These are phyloP conservation scores for Colletotrichum horii DNA, from an alignment of 2,329 filamentous ascomycete genomes.

Conservation along the genomic window DNA sequence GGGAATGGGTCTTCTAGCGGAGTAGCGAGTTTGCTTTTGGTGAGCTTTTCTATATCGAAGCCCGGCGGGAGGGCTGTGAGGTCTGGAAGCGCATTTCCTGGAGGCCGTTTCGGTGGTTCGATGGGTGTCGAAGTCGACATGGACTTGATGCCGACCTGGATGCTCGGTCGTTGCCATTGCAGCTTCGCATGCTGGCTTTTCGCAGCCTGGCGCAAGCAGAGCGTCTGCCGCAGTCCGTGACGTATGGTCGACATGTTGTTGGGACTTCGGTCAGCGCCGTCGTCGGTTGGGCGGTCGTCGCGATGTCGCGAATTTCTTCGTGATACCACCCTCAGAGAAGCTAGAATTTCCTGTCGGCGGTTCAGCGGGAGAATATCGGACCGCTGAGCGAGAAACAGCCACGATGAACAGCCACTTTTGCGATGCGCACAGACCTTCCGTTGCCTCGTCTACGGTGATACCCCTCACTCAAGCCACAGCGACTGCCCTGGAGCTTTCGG, in stretches of 20 bases:
- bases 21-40: not conserved
- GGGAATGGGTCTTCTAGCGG: conserved; percentile 31
- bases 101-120: not conserved
- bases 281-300: conserved; percentile 13
- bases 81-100: not conserved
- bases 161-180: conserved; percentile 25
- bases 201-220: conserved; percentile 35
- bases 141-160: conserved; percentile 31
- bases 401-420: not conserved
- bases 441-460: not conserved
- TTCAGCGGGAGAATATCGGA: conserved; percentile 2
- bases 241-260: conserved; percentile 39
- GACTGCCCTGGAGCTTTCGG: conserved; percentile 9
- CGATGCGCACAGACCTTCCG: not conserved
- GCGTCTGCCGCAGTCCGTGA: conserved; percentile 39
- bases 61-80: not conserved
- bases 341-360: conserved; percentile 19
- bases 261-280: conserved; percentile 6
- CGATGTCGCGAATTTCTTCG: not conserved
- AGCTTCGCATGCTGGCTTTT: conserved; percentile 34
- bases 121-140: conserved; percentile 28
- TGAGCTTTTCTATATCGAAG: not conserved
- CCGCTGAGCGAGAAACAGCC: not conserved
- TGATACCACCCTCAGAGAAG: not conserved
- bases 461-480: not conserved